phyloP scores from a whole-genome alignment of 176 grass and related monocot species.

The Oropetium thomaeum region DNA sequence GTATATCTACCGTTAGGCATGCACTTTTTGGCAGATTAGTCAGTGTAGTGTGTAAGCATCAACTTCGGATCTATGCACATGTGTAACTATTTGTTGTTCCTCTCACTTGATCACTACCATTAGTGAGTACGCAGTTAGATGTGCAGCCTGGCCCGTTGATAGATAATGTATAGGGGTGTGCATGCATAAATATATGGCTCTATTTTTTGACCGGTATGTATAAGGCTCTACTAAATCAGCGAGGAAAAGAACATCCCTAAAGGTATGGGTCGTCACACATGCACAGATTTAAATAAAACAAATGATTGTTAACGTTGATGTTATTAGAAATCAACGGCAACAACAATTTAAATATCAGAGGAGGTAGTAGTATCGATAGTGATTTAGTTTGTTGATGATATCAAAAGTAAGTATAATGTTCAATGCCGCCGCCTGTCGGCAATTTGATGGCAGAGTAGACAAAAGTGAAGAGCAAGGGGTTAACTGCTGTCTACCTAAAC shows the following conservation, averaged over 20 bases:
- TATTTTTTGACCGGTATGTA: too few relatives aligned
- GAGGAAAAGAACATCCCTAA: not conserved
- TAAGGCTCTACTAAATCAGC: constrained; percentile 15
- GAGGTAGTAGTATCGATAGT: not conserved
- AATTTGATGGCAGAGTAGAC: constrained; percentile 18
- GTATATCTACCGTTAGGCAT: not conserved
- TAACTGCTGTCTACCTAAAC: constrained; percentile 32
- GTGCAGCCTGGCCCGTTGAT: not conserved
- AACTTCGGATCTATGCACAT: constrained; percentile 5
- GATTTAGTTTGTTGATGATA: not conserved
- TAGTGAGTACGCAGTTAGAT: not conserved
- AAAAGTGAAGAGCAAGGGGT: not conserved
- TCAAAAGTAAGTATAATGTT: constrained; percentile 23
- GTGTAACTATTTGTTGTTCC: not conserved
- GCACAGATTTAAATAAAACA: constrained; percentile 16
- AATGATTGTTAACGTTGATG: not conserved
- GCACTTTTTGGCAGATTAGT: constrained; percentile 19
- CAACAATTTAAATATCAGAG: too few relatives aligned
- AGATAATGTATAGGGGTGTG: not conserved
- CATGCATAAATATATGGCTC: too few relatives aligned
- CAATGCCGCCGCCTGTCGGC: constrained; percentile 38
- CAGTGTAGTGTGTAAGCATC: constrained; percentile 19
- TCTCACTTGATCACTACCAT: not conserved
- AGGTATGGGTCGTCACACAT: constrained; percentile 24
- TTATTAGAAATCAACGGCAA: too few relatives aligned